A percentile compares a stretch with the other conserved stretches of the same genome.
phyloP scores from a whole-genome alignment of 192 early-diverging fungal species.

The Rhizoclosmatium sp. region DNA sequence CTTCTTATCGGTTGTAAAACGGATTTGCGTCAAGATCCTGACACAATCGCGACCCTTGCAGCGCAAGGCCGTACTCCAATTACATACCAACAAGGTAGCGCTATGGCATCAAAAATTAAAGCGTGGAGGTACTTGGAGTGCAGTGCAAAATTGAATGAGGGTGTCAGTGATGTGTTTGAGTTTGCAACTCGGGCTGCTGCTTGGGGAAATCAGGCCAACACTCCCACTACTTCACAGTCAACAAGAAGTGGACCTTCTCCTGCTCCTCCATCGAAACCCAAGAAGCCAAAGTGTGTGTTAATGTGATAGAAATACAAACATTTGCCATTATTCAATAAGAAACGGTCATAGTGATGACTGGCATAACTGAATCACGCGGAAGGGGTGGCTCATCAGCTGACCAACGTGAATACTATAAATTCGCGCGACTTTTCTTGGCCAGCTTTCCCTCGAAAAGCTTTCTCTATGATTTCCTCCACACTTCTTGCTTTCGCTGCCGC shows the following conservation, averaged over 20 bases:
- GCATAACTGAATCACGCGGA: too few species aligned
- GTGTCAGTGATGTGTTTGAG: conserved; percentile 90
- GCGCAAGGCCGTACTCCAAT: conserved; percentile 18
- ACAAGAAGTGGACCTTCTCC: background rate
- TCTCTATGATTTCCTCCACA: too few species aligned
- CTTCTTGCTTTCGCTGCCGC: too few species aligned
- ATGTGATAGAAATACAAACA: too few species aligned
- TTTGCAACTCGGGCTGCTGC: conserved; percentile 59
- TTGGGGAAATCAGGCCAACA: background rate
- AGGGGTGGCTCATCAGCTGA: too few species aligned
- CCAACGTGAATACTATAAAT: too few species aligned
- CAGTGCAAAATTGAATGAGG: conserved; percentile 67
- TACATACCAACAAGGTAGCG: conserved; percentile 29
- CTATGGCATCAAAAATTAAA: conserved; percentile 36
- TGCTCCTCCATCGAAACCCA: too few species aligned
- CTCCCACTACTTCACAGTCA: background rate
- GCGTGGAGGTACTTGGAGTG: conserved; percentile 48
- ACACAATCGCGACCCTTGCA: conserved; percentile 7
- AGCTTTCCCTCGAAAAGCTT: too few species aligned
- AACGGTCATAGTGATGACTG: too few species aligned
- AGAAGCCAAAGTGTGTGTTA: too few species aligned
- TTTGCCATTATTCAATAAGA: too few species aligned
- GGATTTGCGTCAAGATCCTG: conserved; percentile 43
- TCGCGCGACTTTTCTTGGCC: too few species aligned
- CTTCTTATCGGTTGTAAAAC: conserved; percentile 49